Base-by-base conservation (phyloP, 1,284 basidiomycete species). In the Xerocomus subilludens region DNA sequence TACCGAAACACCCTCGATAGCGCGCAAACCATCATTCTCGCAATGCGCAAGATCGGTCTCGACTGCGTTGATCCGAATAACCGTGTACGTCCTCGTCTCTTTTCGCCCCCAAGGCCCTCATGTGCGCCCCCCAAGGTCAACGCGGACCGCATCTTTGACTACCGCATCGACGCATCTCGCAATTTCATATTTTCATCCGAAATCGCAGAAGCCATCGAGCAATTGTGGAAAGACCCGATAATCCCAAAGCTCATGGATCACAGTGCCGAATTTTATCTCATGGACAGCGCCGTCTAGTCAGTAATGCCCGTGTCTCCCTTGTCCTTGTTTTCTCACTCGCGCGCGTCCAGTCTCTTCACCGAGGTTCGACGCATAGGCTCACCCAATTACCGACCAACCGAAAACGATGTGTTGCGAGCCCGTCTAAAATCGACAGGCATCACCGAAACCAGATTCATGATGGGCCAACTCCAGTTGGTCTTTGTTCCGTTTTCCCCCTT, bases 281-380 rank as follows among this genome's bases (percentile, higher is more conserved):
- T 98, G 97, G 98, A 99, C 84, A 96, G 92, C 65, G 97, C 97
- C 0, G 89, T 89, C 60, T 98, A 98, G 94, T 96, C 79, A 82
- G 94, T 90, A 35, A 14, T 23, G n/a, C n/a, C 11, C 59, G 30
- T 27, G 59, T 20, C 25, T 25, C 7, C 59, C 35, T 25, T 38
- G 20, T 36, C 49, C 62, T 59, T 72, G 66, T 58, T 16, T 67
- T 47, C 66, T 71, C 42, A 80, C 21, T 5, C 13, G 49, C 23
- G 38, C 42, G 42, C 42, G 65, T 69, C 16, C 73, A 96, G 95
- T 84, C 99, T 99, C 85, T 98, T 99, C 84, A 89, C 90, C 51
- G 92, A 97, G 74, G 93, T 97, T 13, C 85, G 91, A 58, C 91
- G 96, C 68, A 97, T 99, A 84, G 94, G 94, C 7, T 86, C 89